phyloP scores from a whole-genome alignment of 2,329 filamentous ascomycete species.

The Phyllosticta citriasiana region DNA sequence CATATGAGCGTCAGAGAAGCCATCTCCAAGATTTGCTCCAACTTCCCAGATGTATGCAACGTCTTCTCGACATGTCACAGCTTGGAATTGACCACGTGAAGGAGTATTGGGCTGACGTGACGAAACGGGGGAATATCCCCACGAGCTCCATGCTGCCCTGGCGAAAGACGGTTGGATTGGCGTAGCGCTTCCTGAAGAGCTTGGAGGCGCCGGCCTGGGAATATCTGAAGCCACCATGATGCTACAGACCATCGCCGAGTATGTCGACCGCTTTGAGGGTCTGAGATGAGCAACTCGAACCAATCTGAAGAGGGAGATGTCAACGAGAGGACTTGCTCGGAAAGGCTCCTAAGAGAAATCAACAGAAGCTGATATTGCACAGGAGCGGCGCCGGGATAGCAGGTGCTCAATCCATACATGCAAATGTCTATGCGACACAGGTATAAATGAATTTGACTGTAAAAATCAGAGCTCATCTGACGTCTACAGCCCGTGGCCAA shows the following conservation, averaged over 20 bases:
- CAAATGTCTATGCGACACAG: slow-evolving; percentile 47
- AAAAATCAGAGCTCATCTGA: not conserved
- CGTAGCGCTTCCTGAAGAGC: slow-evolving; percentile 63
- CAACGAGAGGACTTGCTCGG: no score
- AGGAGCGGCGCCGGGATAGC: slow-evolving; percentile 67
- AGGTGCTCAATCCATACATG: slow-evolving; percentile 48
- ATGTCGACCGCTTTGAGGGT: slow-evolving; percentile 6
- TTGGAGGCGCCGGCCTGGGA: slow-evolving; percentile 65
- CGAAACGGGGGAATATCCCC: slow-evolving; percentile 58
- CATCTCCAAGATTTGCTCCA: slow-evolving; percentile 55
- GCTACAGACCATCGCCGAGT: slow-evolving; percentile 73
- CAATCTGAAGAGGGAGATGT: not conserved
- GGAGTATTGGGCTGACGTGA: slow-evolving; percentile 67
- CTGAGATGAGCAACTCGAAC: not conserved
- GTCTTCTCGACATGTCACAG: slow-evolving; percentile 5
- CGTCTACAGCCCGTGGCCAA: slow-evolving; percentile 47
- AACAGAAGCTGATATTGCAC: not conserved
- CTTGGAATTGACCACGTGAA: slow-evolving; percentile 8
- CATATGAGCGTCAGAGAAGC: slow-evolving; percentile 65
- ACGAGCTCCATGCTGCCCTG: slow-evolving; percentile 64
- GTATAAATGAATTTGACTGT: not conserved
- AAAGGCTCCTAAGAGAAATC: not conserved
- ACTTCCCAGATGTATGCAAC: slow-evolving; percentile 48
- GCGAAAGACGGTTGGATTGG: slow-evolving; percentile 72
- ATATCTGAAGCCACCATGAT: slow-evolving; percentile 80